phyloP scores from a whole-genome alignment of 2,329 filamentous ascomycete genomes.

The Colletotrichum sp. region DNA sequence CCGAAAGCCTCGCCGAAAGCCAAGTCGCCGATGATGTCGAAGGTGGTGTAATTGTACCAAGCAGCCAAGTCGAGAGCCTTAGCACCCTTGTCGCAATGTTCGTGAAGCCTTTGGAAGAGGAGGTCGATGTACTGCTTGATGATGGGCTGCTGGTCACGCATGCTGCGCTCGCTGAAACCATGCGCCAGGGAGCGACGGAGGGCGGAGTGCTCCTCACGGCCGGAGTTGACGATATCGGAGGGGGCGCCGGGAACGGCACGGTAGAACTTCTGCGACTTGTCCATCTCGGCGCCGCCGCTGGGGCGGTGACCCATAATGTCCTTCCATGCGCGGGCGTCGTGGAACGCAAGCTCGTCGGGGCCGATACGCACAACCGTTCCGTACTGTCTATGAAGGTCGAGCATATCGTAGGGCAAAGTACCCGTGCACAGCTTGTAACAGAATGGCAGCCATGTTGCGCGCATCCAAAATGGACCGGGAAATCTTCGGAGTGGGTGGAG shows the following conservation, averaged over 20 bases:
- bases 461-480: slow-evolving; percentile 29
- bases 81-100: slow-evolving; percentile 24
- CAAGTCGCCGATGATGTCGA: slow-evolving; percentile 35
- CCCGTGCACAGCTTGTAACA: slow-evolving; percentile 23
- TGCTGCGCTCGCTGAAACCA: slow-evolving; percentile 27
- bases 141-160: slow-evolving; percentile 28
- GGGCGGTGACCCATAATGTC: slow-evolving; percentile 42
- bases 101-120: slow-evolving; percentile 39
- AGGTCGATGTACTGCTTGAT: slow-evolving; percentile 43
- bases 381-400: slow-evolving; percentile 41
- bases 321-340: slow-evolving; percentile 37
- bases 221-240: slow-evolving; percentile 22
- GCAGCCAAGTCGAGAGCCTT: slow-evolving; percentile 25
- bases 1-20: slow-evolving; percentile 33
- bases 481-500: slow-evolving; percentile 34
- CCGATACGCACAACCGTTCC: slow-evolving; percentile 51
- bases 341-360: slow-evolving; percentile 52
- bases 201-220: slow-evolving; percentile 11
- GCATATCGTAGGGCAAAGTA: slow-evolving; percentile 29
- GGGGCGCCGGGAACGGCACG: not conserved
- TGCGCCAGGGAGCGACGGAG: slow-evolving; percentile 23
- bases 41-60: slow-evolving; percentile 33
- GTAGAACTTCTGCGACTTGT: slow-evolving; percentile 14
- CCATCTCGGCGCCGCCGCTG: slow-evolving; percentile 13
- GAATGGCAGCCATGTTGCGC: not conserved